These are phyloP conservation scores for Glutinoglossum americanum DNA, from an alignment of 495 filamentous ascomycete species.

Conservation along the genomic window DNA sequence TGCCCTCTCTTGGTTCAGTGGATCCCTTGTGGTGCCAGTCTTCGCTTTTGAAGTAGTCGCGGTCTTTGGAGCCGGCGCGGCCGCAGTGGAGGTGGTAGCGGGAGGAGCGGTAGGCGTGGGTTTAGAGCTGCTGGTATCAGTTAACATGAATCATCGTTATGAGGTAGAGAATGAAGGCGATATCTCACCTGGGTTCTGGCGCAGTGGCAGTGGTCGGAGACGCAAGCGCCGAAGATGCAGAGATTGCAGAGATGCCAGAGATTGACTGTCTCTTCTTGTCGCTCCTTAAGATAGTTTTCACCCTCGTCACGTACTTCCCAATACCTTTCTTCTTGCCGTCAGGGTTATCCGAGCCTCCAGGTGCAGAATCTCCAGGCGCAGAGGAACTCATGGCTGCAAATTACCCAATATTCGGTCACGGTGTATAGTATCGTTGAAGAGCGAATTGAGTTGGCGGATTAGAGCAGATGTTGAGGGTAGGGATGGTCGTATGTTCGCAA, in stretches of 20 bases:
- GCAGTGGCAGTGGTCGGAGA: background rate
- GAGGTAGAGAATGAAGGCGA: no score
- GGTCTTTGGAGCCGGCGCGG: background rate
- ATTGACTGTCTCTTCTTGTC: background rate
- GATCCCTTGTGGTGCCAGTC: slow-evolving; percentile 8
- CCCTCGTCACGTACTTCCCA: background rate
- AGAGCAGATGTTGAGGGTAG: background rate
- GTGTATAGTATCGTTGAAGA: background rate
- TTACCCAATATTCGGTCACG: background rate
- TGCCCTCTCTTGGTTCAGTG: slow-evolving; percentile 44
- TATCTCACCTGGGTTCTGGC: background rate
- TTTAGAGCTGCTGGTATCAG: background rate
- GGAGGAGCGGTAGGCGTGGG: background rate
- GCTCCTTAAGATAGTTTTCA: background rate
- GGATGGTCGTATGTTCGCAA: background rate
- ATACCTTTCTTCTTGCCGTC: background rate
- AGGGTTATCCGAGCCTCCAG: background rate
- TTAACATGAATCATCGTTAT: background rate
- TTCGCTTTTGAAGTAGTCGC: background rate
- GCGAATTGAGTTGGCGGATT: background rate
- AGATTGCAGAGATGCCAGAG: background rate
- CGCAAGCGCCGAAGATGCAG: background rate
- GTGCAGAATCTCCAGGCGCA: background rate
- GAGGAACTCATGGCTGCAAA: background rate
- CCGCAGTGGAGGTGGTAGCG: background rate